Conservation (phyloP, 768 basidiomycete species). For the Trametes punicea region DNA sequence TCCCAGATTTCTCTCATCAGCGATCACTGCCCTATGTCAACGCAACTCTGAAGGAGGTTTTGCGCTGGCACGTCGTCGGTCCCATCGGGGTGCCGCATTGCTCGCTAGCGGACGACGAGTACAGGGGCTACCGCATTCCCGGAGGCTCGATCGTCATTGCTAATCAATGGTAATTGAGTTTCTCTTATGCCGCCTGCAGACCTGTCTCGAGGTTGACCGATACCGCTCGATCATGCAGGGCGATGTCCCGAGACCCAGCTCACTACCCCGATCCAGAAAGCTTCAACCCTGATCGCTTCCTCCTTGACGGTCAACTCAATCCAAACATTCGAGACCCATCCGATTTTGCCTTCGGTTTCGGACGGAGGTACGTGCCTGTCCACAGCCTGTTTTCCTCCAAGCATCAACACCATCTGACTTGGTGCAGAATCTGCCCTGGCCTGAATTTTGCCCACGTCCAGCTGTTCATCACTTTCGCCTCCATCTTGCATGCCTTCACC, state of each 20-base stretch:
- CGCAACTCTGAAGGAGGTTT: constrained; percentile 21
- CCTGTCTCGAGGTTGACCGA: neutral
- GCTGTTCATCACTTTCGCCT: constrained; percentile 22
- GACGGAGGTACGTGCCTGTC: constrained; percentile 5
- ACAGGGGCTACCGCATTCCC: constrained; percentile 29
- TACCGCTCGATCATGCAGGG: neutral
- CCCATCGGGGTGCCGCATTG: constrained; percentile 20
- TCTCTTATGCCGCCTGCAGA: no score
- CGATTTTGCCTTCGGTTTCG: constrained; percentile 17
- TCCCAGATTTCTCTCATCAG: constrained; percentile 14
- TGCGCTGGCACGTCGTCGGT: constrained; percentile 21
- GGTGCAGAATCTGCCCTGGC: constrained; percentile 23
- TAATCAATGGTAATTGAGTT: constrained; percentile 22
- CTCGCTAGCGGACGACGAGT: constrained; percentile 26
- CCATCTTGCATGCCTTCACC: constrained; percentile 19
- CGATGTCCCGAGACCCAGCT: constrained; percentile 9
- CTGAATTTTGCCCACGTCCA: constrained; percentile 21
- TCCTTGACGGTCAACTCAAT: constrained; percentile 2
- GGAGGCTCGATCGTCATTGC: constrained; percentile 25
- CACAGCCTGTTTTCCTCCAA: no score
- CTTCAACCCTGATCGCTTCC: constrained; percentile 16
- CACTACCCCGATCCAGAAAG: constrained; percentile 14
- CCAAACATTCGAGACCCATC: constrained; percentile 6
- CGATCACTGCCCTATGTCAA: constrained; percentile 20
- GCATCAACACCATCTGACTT: no score